phyloP scores from a whole-genome alignment of 2,329 filamentous ascomycete species.

The Colletotrichum sp. region DNA sequence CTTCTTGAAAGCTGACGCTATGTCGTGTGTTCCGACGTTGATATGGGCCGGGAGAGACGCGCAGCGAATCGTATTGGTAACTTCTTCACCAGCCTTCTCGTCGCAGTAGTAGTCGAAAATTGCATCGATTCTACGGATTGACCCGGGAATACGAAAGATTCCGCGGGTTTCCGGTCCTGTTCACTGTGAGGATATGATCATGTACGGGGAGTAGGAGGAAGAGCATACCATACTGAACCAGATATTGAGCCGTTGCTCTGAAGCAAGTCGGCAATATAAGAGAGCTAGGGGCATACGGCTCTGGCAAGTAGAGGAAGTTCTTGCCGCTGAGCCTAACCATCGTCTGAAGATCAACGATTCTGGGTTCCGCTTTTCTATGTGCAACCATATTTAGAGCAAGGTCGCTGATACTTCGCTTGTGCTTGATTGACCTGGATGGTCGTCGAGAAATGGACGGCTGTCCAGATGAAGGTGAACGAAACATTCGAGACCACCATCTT shows the following conservation, averaged over 20 bases:
- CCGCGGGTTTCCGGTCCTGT: slow-evolving; percentile 53
- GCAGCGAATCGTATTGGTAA: slow-evolving; percentile 62
- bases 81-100: slow-evolving; percentile 49
- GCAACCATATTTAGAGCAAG: slow-evolving; percentile 51
- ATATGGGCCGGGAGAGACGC: slow-evolving; percentile 66
- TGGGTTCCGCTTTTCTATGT: slow-evolving; percentile 44
- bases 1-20: slow-evolving; percentile 70
- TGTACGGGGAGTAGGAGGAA: not conserved
- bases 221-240: slow-evolving; percentile 62
- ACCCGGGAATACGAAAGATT: slow-evolving; percentile 68
- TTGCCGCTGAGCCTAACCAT: slow-evolving; percentile 68
- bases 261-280: slow-evolving; percentile 68
- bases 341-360: slow-evolving; percentile 57
- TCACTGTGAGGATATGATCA: slow-evolving; percentile 17
- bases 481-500: slow-evolving; percentile 42
- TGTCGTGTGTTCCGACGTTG: slow-evolving; percentile 63
- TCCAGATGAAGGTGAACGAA: slow-evolving; percentile 27
- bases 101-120: slow-evolving; percentile 68
- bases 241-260: slow-evolving; percentile 67
- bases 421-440: slow-evolving; percentile 30
- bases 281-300: slow-evolving; percentile 60
- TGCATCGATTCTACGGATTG: slow-evolving; percentile 56
- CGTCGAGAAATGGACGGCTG: not conserved
- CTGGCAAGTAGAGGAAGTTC: slow-evolving; percentile 63
- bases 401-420: slow-evolving; percentile 61